A percentile compares a stretch with the other conserved stretches of the same genome.
These are phyloP conservation scores for Nothopassalora personata DNA, from an alignment of 2,329 filamentous ascomycete species.

Conservation along the genomic window DNA sequence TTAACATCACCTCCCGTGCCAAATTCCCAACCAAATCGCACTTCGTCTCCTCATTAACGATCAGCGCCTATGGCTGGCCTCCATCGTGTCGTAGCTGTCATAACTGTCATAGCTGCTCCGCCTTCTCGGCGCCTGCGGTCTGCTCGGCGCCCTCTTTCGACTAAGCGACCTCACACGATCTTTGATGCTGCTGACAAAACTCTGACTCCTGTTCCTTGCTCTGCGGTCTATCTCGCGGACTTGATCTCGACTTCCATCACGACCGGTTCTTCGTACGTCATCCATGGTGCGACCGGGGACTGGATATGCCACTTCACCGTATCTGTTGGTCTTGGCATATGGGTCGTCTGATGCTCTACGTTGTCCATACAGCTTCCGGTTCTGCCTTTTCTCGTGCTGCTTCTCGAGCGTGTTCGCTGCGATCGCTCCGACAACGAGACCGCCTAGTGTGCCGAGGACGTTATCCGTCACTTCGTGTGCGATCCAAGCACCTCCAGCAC, in stretches of 20 bases:
- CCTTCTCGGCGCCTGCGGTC: not conserved
- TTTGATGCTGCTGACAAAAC: not conserved
- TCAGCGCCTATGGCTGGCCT: not conserved
- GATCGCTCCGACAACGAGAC: constrained; percentile 24
- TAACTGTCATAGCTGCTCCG: constrained; percentile 4
- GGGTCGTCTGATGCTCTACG: constrained; percentile 3
- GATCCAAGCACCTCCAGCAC: constrained; percentile 25
- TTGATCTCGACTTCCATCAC: not conserved
- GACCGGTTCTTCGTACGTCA: constrained; percentile 10
- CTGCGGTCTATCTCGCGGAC: not conserved
- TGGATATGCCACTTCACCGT: constrained; percentile 11
- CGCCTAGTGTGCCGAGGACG: constrained; percentile 23
- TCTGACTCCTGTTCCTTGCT: not conserved
- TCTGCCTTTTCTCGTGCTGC: constrained; percentile 22
- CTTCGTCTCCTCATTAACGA: not conserved
- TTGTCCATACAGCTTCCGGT: constrained; percentile 15
- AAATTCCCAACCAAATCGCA: not conserved
- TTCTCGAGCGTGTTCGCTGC: constrained; percentile 23
- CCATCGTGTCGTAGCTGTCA: not conserved
- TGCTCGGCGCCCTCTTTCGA: constrained; percentile 1
- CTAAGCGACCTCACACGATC: constrained; percentile 1
- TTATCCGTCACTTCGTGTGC: constrained; percentile 23
- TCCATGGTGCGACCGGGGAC: constrained; percentile 12
- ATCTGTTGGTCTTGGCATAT: not conserved
- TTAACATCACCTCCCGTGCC: not conserved